phyloP scores from a whole-genome alignment of 139 green algal species.

The Haematococcus lacustris region DNA sequence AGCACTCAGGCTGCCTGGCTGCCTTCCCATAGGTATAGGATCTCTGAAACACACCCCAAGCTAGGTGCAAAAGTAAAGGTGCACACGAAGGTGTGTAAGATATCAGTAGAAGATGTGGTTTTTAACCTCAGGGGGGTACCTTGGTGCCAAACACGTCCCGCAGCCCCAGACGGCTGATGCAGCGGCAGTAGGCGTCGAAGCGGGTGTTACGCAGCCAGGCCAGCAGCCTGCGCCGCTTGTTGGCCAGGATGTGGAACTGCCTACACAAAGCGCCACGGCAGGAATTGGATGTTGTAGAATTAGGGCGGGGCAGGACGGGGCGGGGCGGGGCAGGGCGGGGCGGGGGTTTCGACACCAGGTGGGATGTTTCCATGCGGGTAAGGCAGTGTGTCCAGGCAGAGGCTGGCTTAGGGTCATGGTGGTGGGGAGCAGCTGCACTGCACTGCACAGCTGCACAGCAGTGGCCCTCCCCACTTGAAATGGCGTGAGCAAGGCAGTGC shows the following conservation, averaged over 20 bases:
- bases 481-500: neutral
- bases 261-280: no score
- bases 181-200: constrained; percentile 34
- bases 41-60: neutral
- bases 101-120: neutral
- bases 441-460: neutral
- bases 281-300: no score
- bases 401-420: neutral
- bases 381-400: neutral
- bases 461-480: neutral
- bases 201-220: constrained; percentile 28
- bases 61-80: neutral
- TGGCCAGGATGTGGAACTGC: constrained; percentile 32
- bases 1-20: neutral
- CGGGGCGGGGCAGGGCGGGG: no score
- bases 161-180: constrained; percentile 39
- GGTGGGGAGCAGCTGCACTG: neutral
- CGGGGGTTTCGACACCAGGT: no score
- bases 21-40: neutral
- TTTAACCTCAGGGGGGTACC: constrained; percentile 6
- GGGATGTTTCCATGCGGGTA: no score
- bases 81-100: no score
- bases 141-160: constrained; percentile 29
- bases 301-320: no score
- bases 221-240: constrained; percentile 41